Base-by-base conservation (phyloP, 495 filamentous ascomycete genomes). In the Durotheca rogersii region DNA sequence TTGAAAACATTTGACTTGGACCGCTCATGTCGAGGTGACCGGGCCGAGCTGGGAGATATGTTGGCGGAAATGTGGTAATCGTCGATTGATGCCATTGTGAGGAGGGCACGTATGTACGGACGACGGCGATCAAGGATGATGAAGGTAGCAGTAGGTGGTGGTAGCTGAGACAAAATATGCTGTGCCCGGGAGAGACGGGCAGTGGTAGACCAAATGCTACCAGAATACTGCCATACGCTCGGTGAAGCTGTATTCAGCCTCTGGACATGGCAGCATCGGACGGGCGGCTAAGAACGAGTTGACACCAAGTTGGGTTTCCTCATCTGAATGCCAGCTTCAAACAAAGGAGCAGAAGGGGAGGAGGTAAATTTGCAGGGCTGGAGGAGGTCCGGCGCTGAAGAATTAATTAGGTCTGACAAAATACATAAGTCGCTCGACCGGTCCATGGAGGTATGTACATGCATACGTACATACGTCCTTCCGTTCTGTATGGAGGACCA, bases 1-100 rank as follows among this genome's bases (percentile, higher is more conserved):
- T 72, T 78, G 38, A 85, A 62, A 19, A 83, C 75, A 11, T 75
- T 77, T 5, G 81, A 82, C 64, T 79, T 83, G 54, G 74, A 72
- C n/a, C 73, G 72, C 12, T 71, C 67, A 46, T 74, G 73, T 47
- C 40, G 12, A 40, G 32, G 45, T 17, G 39, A 14, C 40, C 40
- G 50, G 4, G 35, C 50, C 15, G 56, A 6, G 37, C 21, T 39
- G 19, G 59, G 59, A 45, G 52, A 29, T 18, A 58, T 52, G 25
- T 55, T 44, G 11, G 50, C 51, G 11, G 62, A 45, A 12, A 55
- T 31, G 41, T 60, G 40, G 32, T 41, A 59, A 14, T 59, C 55
- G 42, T 65, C 52, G 9, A 55, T 31, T 3, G 62, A 59, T 35
- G 54, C 59, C 62, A 65, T 65, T 29, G 17, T 43, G 34, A 5